A percentile compares a stretch with the other conserved stretches of the same genome.
phyloP scores from a whole-genome alignment of 305 asterid species.

The Coffea humblotiana region DNA sequence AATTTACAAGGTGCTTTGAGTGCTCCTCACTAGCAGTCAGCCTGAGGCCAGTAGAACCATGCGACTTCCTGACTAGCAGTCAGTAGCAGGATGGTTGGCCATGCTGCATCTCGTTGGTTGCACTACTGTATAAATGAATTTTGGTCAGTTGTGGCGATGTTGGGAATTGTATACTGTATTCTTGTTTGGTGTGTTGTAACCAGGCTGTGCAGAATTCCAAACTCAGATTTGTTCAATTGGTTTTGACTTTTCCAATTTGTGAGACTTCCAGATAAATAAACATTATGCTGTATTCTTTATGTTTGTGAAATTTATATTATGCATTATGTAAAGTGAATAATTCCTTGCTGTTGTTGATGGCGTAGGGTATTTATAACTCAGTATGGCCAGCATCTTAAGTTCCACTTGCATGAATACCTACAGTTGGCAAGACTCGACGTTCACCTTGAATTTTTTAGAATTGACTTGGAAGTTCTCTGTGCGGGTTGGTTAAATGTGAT shows the following conservation, averaged over 20 bases:
- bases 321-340: background rate
- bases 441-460: no score
- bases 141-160: background rate
- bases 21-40: conserved; percentile 31
- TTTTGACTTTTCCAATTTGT: background rate
- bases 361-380: no score
- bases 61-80: conserved; percentile 24
- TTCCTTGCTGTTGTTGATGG: no score
- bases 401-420: no score
- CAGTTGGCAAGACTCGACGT: no score
- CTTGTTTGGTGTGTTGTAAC: background rate
- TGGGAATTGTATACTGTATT: background rate
- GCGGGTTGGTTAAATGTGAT: no score
- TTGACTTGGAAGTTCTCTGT: no score
- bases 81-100: background rate
- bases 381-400: no score
- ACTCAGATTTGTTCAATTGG: background rate
- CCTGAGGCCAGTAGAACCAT: background rate
- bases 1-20: conserved; percentile 56
- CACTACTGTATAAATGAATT: conserved; percentile 1
- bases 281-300: background rate
- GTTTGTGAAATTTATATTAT: background rate
- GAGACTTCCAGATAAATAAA: background rate
- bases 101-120: background rate
- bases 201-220: background rate